Evolutionary conservation across 192 early-diverging fungal species (phyloP).

Genomic region (Gigaspora rosea): DNA sequence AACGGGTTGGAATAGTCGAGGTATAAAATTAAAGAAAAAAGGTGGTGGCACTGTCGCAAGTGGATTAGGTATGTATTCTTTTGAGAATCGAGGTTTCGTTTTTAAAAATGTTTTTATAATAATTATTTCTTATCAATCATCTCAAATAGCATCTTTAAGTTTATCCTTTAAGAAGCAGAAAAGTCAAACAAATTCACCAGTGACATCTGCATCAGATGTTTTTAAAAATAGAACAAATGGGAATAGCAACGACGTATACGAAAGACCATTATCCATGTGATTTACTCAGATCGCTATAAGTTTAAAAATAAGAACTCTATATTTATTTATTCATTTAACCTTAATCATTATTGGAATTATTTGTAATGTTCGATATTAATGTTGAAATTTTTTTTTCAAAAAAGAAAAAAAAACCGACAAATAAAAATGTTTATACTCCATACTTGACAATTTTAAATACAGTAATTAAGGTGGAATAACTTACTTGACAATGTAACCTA

Average conservation of each 20-base stretch:
- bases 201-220: neutral
- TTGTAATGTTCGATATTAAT: too few relatives aligned
- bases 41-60: neutral
- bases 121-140: neutral
- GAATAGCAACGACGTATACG: neutral
- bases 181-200: slow-evolving; percentile 9
- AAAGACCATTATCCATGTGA: slow-evolving; percentile 17
- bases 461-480: too few relatives aligned
- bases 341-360: too few relatives aligned
- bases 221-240: neutral
- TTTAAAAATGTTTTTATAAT: neutral
- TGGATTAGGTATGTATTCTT: slow-evolving; percentile 12
- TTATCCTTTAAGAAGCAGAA: slow-evolving; percentile 26
- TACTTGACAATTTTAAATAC: too few relatives aligned
- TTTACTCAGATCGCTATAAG: neutral
- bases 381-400: too few relatives aligned
- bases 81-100: neutral
- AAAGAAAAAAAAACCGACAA: too few relatives aligned
- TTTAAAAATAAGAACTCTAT: too few relatives aligned
- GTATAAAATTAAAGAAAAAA: neutral
- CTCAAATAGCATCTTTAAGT: slow-evolving; percentile 12
- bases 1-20: neutral
- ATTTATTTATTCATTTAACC: too few relatives aligned
- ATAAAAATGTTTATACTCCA: too few relatives aligned
- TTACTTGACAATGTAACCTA: too few relatives aligned